A percentile compares a stretch with the other conserved stretches of the same genome.
Evolutionary conservation across 2,329 filamentous ascomycete species (phyloP).

Genomic region (Botrytis sinoallii): DNA sequence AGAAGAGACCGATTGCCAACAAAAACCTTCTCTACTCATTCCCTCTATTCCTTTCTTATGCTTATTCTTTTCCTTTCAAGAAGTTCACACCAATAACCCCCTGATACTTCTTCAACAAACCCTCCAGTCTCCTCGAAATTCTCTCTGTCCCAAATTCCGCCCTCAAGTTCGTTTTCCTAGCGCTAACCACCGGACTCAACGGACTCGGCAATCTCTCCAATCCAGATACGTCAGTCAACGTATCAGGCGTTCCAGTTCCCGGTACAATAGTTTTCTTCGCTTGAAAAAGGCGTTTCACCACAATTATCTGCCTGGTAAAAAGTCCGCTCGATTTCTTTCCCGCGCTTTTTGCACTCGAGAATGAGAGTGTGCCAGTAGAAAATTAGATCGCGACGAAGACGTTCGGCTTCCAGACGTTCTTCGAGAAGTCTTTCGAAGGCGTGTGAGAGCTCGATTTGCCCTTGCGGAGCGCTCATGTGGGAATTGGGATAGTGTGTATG

Average conservation of each 20-base stretch:
- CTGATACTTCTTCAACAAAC: not conserved
- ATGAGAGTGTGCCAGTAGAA: conserved; percentile 13
- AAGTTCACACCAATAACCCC: not conserved
- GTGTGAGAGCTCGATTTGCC: conserved; percentile 11
- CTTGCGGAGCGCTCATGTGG: conserved; percentile 1
- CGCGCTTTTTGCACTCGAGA: not conserved
- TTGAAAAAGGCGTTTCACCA: conserved; percentile 11
- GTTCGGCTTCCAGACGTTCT: conserved; percentile 8
- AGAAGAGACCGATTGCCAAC: conserved; percentile 9
- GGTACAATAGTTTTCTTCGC: conserved; percentile 13
- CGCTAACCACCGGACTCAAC: not conserved
- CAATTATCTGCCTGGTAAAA: conserved; percentile 4
- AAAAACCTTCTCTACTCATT: conserved; percentile 13
- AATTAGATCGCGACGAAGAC: conserved; percentile 5
- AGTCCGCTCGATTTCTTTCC: not conserved
- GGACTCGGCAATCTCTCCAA: not conserved
- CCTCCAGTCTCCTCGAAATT: not conserved
- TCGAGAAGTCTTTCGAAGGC: conserved; percentile 18
- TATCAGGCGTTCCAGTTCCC: not conserved
- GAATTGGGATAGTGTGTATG: not conserved
- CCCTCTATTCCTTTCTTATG: not conserved
- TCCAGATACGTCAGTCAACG: not conserved
- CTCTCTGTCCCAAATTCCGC: not conserved
- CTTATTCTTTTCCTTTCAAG: not conserved
- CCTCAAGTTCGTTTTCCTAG: not conserved